These are phyloP conservation scores for Didymella exigua DNA, from an alignment of 2,329 filamentous ascomycete species.

Conservation along the genomic window DNA sequence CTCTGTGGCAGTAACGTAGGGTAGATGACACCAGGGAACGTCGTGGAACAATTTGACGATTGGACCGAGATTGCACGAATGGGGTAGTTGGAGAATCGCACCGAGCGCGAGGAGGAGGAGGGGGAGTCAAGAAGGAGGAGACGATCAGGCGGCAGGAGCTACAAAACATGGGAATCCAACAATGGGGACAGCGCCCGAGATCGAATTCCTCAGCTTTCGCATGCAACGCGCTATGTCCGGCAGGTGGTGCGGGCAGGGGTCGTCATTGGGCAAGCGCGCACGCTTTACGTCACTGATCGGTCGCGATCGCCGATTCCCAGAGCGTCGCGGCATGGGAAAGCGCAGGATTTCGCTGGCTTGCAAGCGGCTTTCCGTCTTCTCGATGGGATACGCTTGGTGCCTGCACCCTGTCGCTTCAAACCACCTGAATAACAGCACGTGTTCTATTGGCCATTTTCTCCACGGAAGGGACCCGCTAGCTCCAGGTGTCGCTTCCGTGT, in stretches of 20 bases:
- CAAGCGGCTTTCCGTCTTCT: neutral
- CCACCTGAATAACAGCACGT: neutral
- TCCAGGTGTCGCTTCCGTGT: too few relatives aligned
- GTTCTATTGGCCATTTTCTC: neutral
- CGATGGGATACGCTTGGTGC: neutral
- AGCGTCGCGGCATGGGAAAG: conserved; percentile 1
- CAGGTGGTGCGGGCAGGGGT: neutral
- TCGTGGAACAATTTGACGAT: too few relatives aligned
- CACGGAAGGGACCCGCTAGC: too few relatives aligned
- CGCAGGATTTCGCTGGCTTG: neutral
- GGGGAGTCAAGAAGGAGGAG: conserved; percentile 1
- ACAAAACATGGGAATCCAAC: conserved; percentile 12
- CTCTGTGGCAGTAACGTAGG: neutral
- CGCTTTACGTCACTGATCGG: neutral
- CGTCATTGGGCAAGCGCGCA: conserved; percentile 1
- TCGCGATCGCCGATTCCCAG: conserved; percentile 9
- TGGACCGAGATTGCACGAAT: neutral
- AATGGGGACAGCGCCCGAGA: conserved; percentile 8
- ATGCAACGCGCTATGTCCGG: conserved; percentile 14
- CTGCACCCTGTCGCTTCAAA: neutral
- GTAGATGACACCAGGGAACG: neutral
- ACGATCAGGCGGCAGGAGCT: neutral
- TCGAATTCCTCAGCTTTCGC: conserved; percentile 19
- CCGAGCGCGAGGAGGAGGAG: neutral
- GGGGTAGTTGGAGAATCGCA: neutral